Conservation (phyloP, 1,284 basidiomycete genomes). For the Cryptococcus sp. region DNA sequence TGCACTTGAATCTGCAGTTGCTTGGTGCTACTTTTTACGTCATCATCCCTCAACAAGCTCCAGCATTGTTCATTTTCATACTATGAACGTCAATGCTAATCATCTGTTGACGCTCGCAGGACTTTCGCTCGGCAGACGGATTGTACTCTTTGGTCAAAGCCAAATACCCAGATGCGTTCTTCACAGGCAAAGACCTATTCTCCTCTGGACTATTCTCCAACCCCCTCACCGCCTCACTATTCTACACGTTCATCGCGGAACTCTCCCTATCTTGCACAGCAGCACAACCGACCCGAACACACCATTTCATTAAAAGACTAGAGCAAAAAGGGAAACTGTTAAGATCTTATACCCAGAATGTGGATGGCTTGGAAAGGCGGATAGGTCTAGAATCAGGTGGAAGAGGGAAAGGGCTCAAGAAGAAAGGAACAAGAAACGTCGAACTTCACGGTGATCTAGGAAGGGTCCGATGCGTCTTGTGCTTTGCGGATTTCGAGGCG, state of each 20-base stretch:
- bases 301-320: constrained; percentile 81
- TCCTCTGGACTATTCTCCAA: constrained; percentile 83
- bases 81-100: not conserved
- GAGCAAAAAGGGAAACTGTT: constrained; percentile 81
- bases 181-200: constrained; percentile 87
- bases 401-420: constrained; percentile 55
- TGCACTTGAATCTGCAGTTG: not conserved
- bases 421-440: constrained; percentile 74
- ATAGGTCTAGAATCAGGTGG: constrained; percentile 74
- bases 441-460: constrained; percentile 92
- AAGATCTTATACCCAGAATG: constrained; percentile 92
- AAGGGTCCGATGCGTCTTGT: constrained; percentile 78
- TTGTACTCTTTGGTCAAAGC: constrained; percentile 84
- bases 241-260: constrained; percentile 91
- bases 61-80: not conserved
- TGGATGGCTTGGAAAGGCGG: constrained; percentile 85
- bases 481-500: constrained; percentile 73
- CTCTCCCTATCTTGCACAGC: constrained; percentile 78
- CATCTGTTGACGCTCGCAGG: constrained; percentile 57
- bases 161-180: constrained; percentile 74
- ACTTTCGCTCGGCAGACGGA: constrained; percentile 85
- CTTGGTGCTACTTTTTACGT: not conserved
- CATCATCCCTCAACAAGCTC: not conserved
- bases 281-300: constrained; percentile 81
- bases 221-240: constrained; percentile 75